Evolutionary conservation across 2,329 filamentous ascomycete genomes (phyloP), one percentile per base, ranked within the genome.

Genomic region (Aspergillus caelatus): DNA sequence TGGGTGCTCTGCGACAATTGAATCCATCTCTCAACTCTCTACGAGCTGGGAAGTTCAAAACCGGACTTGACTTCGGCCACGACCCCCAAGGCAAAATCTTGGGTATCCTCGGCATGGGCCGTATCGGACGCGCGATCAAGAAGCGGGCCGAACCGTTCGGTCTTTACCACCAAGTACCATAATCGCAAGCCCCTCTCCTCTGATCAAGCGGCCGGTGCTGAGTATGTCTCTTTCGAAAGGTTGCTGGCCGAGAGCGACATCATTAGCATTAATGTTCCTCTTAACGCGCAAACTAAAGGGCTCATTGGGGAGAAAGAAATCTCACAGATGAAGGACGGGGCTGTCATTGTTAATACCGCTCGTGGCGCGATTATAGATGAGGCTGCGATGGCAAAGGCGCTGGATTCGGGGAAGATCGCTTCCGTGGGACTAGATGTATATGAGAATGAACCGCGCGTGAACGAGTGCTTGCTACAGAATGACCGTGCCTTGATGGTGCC

Each of bases 351-450:
- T 57, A 85, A 84, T 65, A 84, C 82, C 0, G 78, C 81, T 0
- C 75, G 83, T 0, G 83, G 83, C 0, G 73, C 77, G 0, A 71
- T 84, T 1, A 67, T 84, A 11, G 74, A 84, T 57, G 81, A 84
- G 63, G 65, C 69, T 0, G 80, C 80, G 0, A 67, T 85, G 7
- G 79, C 81, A 8, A 65, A 67, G 1, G 82, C 82, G 0, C 65
- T 85, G 6, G 76, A 82, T 57, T 76, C 69, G 8, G 81, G 81
- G 0, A 82, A 82, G 58, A 65, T 85, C 1, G 71, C 73, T 0
- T 67, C 82, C 4, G 82, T 80, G 1, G 83, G 82, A 0, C 64
- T 85, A 43, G 83, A 85, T 65, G 83, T 84, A 0, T 81, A 83
- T 45, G 62, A 62, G 41, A 16, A 36, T 36, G 34, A 36, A 36